Evolutionary conservation across 2,329 filamentous ascomycete genomes (phyloP), one percentile per base, ranked within the genome.

Genomic region (Fusarium albidum): DNA sequence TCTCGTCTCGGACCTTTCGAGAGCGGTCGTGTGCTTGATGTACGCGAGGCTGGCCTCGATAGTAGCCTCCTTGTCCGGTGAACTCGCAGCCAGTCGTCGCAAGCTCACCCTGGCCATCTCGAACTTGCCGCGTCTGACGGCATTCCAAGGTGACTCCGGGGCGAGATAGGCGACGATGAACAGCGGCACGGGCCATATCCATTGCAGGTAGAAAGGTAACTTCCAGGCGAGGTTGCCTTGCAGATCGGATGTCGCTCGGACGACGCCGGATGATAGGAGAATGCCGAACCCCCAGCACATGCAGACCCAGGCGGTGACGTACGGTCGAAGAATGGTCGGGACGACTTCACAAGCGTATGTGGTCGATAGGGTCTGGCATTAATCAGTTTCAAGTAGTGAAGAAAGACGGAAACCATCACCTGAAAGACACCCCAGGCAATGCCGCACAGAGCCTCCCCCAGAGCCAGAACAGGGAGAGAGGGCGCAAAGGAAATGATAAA

Each of bases 301-400:
- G 37, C 77, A 77, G 21, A 73, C 69, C 53, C 74, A 75, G 2
- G 68, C 69, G 0, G 74, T 76, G 2, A 78, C 64, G 29, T 76
- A 76, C 6, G 68, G 57, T 10, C 75, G 69, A 2, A 77, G 68
- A 2, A 67, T 46, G n/a, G 59, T 61, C 1, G 76, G 69, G 26
- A 67, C 68, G 5, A 71, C 58, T 48, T 79, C 77, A 1, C 73
- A 75, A 0, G 78, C 78, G 53, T 82, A 81, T 0, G 77, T 72
- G 0, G 75, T 72, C 1, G 70, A 69, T 1, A 79, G 65, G 0
- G 76, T 78, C 46, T 74, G 21, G 7, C n/a, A n/a, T n/a, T n/a
- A n/a, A n/a, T n/a, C n/a, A n/a, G n/a, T n/a, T n/a, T n/a, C n/a
- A n/a, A n/a, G n/a, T n/a, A n/a, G n/a, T n/a, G n/a, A n/a, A n/a